Evolutionary conservation across 306 rosid genomes (phyloP).

Genomic region (Vigna unguiculata): DNA sequence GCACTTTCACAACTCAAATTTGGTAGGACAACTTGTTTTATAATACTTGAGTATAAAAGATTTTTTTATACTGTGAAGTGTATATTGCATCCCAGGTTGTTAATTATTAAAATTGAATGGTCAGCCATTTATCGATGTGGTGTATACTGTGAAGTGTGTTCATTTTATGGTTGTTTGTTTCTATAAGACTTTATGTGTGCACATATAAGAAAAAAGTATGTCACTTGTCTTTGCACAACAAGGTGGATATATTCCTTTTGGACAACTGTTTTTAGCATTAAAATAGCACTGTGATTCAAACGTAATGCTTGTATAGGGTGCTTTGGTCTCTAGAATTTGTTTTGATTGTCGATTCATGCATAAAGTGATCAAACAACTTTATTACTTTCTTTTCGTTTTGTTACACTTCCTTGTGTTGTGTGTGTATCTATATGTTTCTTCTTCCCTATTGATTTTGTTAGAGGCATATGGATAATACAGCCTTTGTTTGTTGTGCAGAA

Average conservation of each 20-base stretch:
- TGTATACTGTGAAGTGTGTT: constrained; percentile 22
- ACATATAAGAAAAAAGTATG: constrained; percentile 1
- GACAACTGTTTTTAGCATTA: constrained; percentile 1
- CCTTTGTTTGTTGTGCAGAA: constrained; percentile 63
- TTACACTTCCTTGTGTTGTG: constrained; percentile 7
- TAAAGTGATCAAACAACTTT: constrained; percentile 20
- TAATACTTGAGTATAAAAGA: no score
- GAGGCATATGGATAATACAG: constrained; percentile 32
- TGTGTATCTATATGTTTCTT: constrained; percentile 23
- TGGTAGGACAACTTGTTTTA: no score
- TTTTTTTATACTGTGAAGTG: no score
- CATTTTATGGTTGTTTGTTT: constrained; percentile 31
- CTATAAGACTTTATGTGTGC: not conserved
- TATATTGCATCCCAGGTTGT: no score
- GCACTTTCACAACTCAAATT: no score
- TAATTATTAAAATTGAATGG: no score
- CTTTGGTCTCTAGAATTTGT: constrained; percentile 4
- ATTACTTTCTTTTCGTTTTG: constrained; percentile 7
- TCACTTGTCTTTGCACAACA: constrained; percentile 10
- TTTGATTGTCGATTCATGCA: constrained; percentile 5
- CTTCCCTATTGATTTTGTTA: constrained; percentile 37
- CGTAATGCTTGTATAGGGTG: constrained; percentile 38
- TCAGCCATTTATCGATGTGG: no score
- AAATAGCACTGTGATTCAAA: constrained; percentile 10
- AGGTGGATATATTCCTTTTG: constrained; percentile 24